phyloP scores from a whole-genome alignment of 306 rosid species.

The Vigna nakashimae region DNA sequence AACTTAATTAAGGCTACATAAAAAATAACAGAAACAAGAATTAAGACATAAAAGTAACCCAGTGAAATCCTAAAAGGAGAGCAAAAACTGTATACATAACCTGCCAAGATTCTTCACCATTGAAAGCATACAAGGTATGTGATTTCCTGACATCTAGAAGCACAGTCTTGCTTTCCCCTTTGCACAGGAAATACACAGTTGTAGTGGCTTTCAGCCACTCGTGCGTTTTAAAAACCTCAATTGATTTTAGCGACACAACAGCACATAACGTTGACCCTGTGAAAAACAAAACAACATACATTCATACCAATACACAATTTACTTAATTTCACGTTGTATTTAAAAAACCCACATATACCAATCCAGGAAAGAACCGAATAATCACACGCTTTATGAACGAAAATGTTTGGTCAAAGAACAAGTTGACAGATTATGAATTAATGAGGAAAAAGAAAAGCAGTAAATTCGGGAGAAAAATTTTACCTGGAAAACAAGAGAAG shows the following conservation, averaged over 20 bases:
- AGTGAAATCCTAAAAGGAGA: neutral
- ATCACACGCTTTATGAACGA: neutral
- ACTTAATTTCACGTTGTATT: neutral
- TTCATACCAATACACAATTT: neutral
- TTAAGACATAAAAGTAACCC: neutral
- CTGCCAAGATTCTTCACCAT: slow-evolving; percentile 96
- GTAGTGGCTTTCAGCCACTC: slow-evolving; percentile 66
- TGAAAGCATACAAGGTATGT: slow-evolving; percentile 62
- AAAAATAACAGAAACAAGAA: neutral
- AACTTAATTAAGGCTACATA: no score
- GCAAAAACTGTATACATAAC: slow-evolving; percentile 37
- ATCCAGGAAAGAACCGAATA: neutral
- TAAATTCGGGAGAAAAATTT: neutral
- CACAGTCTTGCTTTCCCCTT: slow-evolving; percentile 63
- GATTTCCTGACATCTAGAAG: slow-evolving; percentile 72
- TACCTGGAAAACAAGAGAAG: slow-evolving; percentile 66
- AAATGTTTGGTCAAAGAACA: neutral
- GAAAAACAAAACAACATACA: neutral
- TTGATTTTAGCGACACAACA: slow-evolving; percentile 66
- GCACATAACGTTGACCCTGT: slow-evolving; percentile 66
- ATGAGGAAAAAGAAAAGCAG: neutral
- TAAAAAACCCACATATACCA: neutral
- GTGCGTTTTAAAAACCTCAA: slow-evolving; percentile 70
- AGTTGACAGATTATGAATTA: neutral
- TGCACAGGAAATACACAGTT: slow-evolving; percentile 73